Evolutionary conservation across 306 rosid genomes (phyloP).

Genomic region (Glycine soja): DNA sequence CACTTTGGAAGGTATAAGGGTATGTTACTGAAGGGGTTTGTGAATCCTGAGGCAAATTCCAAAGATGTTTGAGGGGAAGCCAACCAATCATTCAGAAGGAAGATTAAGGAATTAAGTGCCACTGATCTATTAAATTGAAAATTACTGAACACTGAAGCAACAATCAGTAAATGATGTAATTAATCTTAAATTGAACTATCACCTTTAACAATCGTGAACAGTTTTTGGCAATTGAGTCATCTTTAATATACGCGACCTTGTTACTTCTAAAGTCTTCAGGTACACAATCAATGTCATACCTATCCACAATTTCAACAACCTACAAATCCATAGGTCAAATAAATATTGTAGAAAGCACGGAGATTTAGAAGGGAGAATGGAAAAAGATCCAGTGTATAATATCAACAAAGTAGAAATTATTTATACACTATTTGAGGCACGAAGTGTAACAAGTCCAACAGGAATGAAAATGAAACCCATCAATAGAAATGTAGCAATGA

Average conservation of each 20-base stretch:
- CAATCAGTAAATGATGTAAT: slow-evolving; percentile 39
- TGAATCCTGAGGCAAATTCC: background rate
- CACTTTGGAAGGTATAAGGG: background rate
- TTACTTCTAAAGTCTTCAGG: slow-evolving; percentile 68
- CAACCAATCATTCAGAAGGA: slow-evolving; percentile 11
- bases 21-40: background rate
- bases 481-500: slow-evolving; percentile 71
- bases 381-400: slow-evolving; percentile 19
- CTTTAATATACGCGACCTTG: slow-evolving; percentile 82
- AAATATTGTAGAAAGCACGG: slow-evolving; percentile 32
- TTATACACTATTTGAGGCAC: slow-evolving; percentile 71
- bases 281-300: slow-evolving; percentile 81
- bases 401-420: slow-evolving; percentile 43
- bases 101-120: slow-evolving; percentile 28
- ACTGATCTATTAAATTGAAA: slow-evolving; percentile 29
- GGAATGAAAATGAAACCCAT: slow-evolving; percentile 83
- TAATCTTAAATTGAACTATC: slow-evolving; percentile 27
- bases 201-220: slow-evolving; percentile 84
- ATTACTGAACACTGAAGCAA: slow-evolving; percentile 33
- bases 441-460: slow-evolving; percentile 75
- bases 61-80: slow-evolving; percentile 18
- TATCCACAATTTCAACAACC: slow-evolving; percentile 90
- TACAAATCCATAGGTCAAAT: slow-evolving; percentile 50
- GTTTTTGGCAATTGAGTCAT: slow-evolving; percentile 71
- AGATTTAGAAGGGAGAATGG: slow-evolving; percentile 37